Evolutionary conservation across 306 rosid genomes (phyloP), one percentile per base, ranked within the genome.

Genomic region (Glycine soja): DNA sequence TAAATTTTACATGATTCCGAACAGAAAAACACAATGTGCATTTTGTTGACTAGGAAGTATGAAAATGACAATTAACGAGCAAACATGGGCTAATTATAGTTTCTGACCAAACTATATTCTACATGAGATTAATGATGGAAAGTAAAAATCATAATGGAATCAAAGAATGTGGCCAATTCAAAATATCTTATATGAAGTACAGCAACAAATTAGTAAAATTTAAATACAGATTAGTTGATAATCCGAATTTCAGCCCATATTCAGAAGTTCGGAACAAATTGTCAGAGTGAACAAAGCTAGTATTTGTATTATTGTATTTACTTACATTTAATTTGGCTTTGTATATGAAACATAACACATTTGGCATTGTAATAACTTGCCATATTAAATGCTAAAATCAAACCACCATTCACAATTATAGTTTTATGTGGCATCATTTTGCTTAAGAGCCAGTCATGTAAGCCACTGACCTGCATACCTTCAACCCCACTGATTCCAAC

Each of bases 401-500:
- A 77, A 59, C 54, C 6, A 34, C 54, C 82, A 79, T 42, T 67
- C 32, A 75, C 47, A 50, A n/a, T 36, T 54, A 65, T 54, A 69
- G 74, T 77, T 47, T 15, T 9, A 24, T 8, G 19, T 14, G 74
- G 53, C 62, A 80, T 52, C 69, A 74, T 62, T 63, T 13, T 56
- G 46, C 75, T 74, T 74, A 45, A 82, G 87, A 64, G 79, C 14
- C 46, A 24, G 84, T 88, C 63, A 62, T 81, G 86, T 63, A 74
- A 70, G 84, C 76, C 76, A 91, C 94, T 82, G 82, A 96, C 99
- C 99, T 96, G 99, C 99, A 96, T 96, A 80, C 99, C 99, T 90
- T 96, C 99, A 67, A 96, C 99, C 76, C 99, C 98, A 63, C 97
- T 96, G 85, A 96, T 96, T 62, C 99, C 99, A 72, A 96, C 97